Evolutionary conservation across 257 asterid genomes (phyloP), one percentile per base, ranked within the genome.

Genomic region (Penstemon davidsonii): DNA sequence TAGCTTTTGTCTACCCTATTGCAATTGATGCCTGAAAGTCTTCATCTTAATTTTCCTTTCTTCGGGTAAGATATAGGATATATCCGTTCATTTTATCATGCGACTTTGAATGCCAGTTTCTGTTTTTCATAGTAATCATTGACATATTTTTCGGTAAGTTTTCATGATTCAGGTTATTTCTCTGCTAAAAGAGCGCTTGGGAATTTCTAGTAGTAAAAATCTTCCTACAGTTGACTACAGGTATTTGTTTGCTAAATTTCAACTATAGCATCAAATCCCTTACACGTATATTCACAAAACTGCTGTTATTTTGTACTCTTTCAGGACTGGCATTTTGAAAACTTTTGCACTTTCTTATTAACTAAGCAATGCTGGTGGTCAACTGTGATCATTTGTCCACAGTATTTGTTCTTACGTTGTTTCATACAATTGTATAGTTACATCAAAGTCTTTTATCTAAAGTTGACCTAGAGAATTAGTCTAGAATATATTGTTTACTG

Each of bases 151-250:
- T 74, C 60, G 51, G 78, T 77, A 71, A 76, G 69, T 75, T 72
- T 55, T 68, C 66, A 64, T 13, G 66, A 81, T 76, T 79, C 89
- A 93, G 99, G 85, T 93, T 72, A 66, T 70, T 70, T 85, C 94
- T 54, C 73, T 88, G 89, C 82, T 93, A 76, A 93, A 90, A 86
- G 91, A 86, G 82, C 95, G 97, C 62, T 40, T 93, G 76, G 89
- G 76, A 71, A 68, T 87, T 83, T 85, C 88, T 12, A 75, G 71
- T 68, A 81, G 72, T 62, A 81, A 90, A 73, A 83, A 70, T 10
- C 99, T 93, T 66, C 96, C 97, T 3, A 81, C 84, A 51, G 96
- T 88, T 78, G 95, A 87, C 79, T 90, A 93, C 82, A 88, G 83
- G 97, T 90, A 81, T 19, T 68, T 60, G 47, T 61, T 42, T 54